Base-by-base conservation (phyloP, 2,329 filamentous ascomycete genomes). In the Dryadomyces quercivorus region DNA sequence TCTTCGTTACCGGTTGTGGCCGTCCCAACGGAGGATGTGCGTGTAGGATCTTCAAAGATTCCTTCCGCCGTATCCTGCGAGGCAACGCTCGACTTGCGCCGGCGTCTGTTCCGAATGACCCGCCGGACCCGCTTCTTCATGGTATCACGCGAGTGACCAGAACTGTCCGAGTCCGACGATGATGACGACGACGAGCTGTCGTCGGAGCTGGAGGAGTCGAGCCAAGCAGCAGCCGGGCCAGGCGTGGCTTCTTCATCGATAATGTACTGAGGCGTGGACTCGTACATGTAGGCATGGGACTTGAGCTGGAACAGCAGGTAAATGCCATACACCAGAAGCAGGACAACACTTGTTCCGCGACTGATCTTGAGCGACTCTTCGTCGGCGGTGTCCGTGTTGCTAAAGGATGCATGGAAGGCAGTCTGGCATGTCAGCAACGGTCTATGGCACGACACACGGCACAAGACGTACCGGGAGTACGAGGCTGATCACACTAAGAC, bases 221-320 rank as follows among this genome's bases (percentile, higher is more conserved):
- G 78, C 69, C 92, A 88, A 36, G 86, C 86, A 18, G 86, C 86
- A 13, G 91, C 78, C 1, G 93, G 84, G 59, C 91, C 91, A 21
- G 91, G 91, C 48, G 88, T 85, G 0, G 88, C 84, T 66, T 95
- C 91, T 63, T 93, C 89, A 61, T 96, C 91, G 59, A 96, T 93
- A 57, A 94, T 86, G 62, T 91, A 85, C 70, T 95, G 90, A 10
- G 91, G 91, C 5, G 88, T 95, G 60, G 89, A 93, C 68, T 90
- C 86, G 62, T 95, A 95, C 73, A 95, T 83, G 70, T 94, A 95
- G 9, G 88, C 80, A 65, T 95, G 90, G 1, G 89, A 93, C 69
- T 94, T 94, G 57, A 95, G 80, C 71, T 95, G 90, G 69, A 95
- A 95, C 20, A 95, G 65, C 38, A 95, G 78, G 65, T 95, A 95